phyloP scores from a whole-genome alignment of 768 basidiomycete species.

The Panaeolus papilionaceus region DNA sequence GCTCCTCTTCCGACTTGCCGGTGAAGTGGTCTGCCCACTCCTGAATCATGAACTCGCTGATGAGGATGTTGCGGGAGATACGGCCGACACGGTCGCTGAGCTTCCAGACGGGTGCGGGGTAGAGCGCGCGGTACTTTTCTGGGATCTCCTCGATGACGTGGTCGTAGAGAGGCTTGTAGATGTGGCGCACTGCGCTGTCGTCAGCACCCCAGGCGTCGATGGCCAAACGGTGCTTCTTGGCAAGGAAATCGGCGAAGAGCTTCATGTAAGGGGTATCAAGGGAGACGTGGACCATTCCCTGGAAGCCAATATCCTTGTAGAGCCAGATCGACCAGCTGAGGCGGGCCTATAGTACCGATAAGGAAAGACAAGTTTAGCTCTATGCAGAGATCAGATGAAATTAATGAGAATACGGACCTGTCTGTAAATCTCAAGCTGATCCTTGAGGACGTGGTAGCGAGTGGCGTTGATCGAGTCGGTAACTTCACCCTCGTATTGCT shows the following conservation, averaged over 20 bases:
- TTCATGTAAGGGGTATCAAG: slow-evolving; percentile 74
- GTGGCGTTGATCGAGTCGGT: slow-evolving; percentile 71
- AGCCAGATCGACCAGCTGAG: slow-evolving; percentile 88
- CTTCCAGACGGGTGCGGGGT: slow-evolving; percentile 72
- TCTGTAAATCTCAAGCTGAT: slow-evolving; percentile 77
- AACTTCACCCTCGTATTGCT: slow-evolving; percentile 59
- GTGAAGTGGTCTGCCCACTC: slow-evolving; percentile 78
- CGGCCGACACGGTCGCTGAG: slow-evolving; percentile 59
- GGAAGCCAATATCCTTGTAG: slow-evolving; percentile 88
- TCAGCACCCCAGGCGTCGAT: slow-evolving; percentile 84
- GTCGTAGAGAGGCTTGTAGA: slow-evolving; percentile 71
- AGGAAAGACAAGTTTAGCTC: slow-evolving; percentile 9
- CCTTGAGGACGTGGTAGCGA: slow-evolving; percentile 70
- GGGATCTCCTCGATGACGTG: slow-evolving; percentile 66
- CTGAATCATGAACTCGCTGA: slow-evolving; percentile 72
- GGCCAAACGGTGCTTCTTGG: slow-evolving; percentile 80
- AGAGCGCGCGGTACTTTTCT: slow-evolving; percentile 55
- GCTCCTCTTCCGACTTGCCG: slow-evolving; percentile 60
- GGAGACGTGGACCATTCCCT: slow-evolving; percentile 83
- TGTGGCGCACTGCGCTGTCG: slow-evolving; percentile 54
- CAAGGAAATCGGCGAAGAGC: slow-evolving; percentile 70
- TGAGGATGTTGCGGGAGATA: slow-evolving; percentile 68
- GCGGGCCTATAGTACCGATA: slow-evolving; percentile 50
- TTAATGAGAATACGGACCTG: slow-evolving; percentile 42
- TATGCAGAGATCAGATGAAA: background rate